Evolutionary conservation across 2,329 filamentous ascomycete species (phyloP).

Genomic region (Pezicula carpinea): DNA sequence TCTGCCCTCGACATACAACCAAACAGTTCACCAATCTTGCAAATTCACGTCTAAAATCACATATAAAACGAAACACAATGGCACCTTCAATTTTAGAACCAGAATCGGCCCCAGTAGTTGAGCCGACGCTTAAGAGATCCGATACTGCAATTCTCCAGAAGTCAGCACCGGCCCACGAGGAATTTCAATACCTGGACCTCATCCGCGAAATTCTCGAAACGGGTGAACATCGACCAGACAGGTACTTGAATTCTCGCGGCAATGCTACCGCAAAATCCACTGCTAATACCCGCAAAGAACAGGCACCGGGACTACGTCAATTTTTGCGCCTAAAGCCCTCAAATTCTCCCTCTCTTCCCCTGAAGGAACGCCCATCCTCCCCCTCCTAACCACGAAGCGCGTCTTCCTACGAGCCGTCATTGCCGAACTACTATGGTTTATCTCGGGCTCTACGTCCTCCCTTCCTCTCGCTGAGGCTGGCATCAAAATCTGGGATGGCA

Average conservation of each 20-base stretch:
- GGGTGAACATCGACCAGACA: constrained; percentile 86
- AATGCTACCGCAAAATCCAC: not conserved
- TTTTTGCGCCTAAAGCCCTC: constrained; percentile 82
- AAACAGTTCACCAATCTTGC: not conserved
- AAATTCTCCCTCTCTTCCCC: constrained; percentile 75
- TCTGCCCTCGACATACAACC: not conserved
- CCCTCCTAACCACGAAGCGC: constrained; percentile 94
- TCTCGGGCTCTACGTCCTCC: constrained; percentile 79
- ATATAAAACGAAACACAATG: constrained; percentile 5
- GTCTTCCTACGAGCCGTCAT: constrained; percentile 90
- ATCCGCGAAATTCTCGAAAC: constrained; percentile 77
- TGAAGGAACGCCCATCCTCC: constrained; percentile 61
- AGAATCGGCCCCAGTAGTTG: constrained; percentile 1
- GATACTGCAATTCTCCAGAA: not conserved
- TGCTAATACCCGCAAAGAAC: constrained; percentile 51
- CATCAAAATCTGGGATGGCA: constrained; percentile 98
- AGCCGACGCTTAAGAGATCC: constrained; percentile 1
- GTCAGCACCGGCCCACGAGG: constrained; percentile 58
- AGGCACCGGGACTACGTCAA: constrained; percentile 84
- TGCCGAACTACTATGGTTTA: constrained; percentile 93
- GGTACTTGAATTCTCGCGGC: constrained; percentile 42
- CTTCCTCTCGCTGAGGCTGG: constrained; percentile 70
- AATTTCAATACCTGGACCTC: constrained; percentile 88
- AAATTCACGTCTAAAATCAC: not conserved
- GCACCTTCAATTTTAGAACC: constrained; percentile 16